Evolutionary conservation across 495 filamentous ascomycete genomes (phyloP).

Genomic region (Podospora pseudopauciseta): DNA sequence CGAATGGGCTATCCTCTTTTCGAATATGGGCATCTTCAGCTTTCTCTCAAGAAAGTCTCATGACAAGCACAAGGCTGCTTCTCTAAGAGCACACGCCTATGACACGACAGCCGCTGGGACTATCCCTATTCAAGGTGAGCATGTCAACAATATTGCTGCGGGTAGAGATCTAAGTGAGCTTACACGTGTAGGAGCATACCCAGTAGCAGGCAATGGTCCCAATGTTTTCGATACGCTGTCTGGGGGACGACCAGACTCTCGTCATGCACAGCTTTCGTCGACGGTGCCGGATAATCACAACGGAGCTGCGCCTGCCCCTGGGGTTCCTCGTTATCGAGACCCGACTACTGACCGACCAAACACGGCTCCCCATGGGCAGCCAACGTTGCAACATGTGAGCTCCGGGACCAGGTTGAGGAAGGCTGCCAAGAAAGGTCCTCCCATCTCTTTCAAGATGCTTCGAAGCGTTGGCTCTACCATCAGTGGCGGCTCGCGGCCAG

Average conservation of each 20-base stretch:
- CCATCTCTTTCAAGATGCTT: constrained; percentile 28
- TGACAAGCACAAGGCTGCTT: constrained; percentile 22
- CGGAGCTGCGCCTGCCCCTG: constrained; percentile 30
- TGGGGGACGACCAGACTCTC: constrained; percentile 29
- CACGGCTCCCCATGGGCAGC: constrained; percentile 34
- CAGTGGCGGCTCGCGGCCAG: constrained; percentile 12
- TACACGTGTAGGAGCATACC: constrained; percentile 23
- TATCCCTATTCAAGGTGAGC: constrained; percentile 37
- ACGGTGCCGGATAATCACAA: constrained; percentile 16
- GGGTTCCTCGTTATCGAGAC: constrained; percentile 28
- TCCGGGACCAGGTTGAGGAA: constrained; percentile 18
- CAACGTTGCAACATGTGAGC: constrained; percentile 9
- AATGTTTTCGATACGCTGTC: constrained; percentile 30
- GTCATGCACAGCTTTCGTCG: constrained; percentile 22
- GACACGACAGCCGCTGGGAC: constrained; percentile 28
- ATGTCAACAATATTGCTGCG: not conserved
- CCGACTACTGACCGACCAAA: constrained; percentile 33
- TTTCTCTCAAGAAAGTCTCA: constrained; percentile 36
- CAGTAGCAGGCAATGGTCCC: constrained; percentile 31
- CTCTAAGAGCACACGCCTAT: constrained; percentile 33
- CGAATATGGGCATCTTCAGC: constrained; percentile 44
- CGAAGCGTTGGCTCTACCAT: constrained; percentile 8
- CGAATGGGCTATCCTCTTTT: constrained; percentile 23
- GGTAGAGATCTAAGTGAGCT: not conserved
- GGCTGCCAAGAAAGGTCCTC: constrained; percentile 20